These are phyloP conservation scores for Colletotrichum sp. DNA, from an alignment of 2,329 filamentous ascomycete species.

Conservation along the genomic window DNA sequence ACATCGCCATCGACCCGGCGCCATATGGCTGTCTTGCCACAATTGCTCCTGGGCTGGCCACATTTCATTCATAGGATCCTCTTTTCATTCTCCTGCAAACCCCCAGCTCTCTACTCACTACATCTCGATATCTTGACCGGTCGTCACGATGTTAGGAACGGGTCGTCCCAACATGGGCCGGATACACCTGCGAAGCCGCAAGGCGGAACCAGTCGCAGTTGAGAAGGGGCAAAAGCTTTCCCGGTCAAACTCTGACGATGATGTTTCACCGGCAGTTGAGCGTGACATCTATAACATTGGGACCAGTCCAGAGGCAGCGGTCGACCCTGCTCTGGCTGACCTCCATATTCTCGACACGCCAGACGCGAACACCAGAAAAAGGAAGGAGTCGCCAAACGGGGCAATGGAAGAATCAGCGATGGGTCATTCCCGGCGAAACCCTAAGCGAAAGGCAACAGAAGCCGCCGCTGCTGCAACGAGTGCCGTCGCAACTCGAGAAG, in stretches of 20 bases:
- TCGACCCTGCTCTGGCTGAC: neutral
- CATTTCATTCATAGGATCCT: neutral
- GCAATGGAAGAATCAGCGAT: neutral
- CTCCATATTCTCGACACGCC: neutral
- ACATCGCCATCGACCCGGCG: neutral
- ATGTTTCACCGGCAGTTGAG: neutral
- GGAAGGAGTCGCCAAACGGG: constrained; percentile 6
- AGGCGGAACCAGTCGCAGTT: neutral
- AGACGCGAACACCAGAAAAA: neutral
- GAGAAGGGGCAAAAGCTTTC: neutral
- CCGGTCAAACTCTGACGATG: neutral
- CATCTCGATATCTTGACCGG: neutral
- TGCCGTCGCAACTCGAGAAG: neutral
- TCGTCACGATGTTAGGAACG: neutral
- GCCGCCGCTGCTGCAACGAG: constrained; percentile 26
- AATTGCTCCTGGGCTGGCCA: neutral
- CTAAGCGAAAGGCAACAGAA: constrained; percentile 50
- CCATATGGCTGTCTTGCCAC: neutral
- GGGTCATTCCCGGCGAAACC: constrained; percentile 36
- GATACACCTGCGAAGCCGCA: constrained; percentile 5
- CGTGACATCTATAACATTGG: neutral
- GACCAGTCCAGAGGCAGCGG: neutral
- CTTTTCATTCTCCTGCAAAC: neutral
- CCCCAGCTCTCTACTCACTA: neutral
- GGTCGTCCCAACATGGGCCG: neutral